These are phyloP conservation scores for Achaetomiella virescens DNA, from an alignment of 495 filamentous ascomycete species.

Conservation along the genomic window DNA sequence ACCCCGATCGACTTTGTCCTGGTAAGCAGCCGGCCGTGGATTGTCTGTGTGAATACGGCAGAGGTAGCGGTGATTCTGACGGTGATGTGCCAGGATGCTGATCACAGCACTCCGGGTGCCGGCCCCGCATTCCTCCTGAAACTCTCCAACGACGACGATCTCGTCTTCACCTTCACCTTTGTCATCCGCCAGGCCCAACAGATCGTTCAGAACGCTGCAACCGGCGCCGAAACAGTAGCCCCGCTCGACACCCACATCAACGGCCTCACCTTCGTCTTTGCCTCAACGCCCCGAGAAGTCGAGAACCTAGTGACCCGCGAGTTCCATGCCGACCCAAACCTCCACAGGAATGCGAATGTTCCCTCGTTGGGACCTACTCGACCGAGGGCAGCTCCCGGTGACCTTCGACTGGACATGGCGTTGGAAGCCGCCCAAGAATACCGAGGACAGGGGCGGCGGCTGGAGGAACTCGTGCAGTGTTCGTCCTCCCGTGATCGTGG, in stretches of 20 bases:
- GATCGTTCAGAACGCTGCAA: conserved; percentile 24
- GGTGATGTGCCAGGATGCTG: conserved; percentile 62
- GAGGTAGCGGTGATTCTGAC: neutral
- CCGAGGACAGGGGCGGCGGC: conserved; percentile 80
- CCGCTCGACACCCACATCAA: conserved; percentile 70
- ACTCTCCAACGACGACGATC: conserved; percentile 81
- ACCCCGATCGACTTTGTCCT: conserved; percentile 83
- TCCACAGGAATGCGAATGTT: conserved; percentile 96
- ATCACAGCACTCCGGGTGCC: conserved; percentile 48
- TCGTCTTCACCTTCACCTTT: conserved; percentile 88
- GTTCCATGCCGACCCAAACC: conserved; percentile 93
- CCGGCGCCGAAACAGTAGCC: conserved; percentile 36
- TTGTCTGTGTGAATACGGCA: neutral
- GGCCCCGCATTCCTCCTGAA: conserved; percentile 77
- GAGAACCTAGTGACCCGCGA: conserved; percentile 91
- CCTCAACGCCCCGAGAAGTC: conserved; percentile 74
- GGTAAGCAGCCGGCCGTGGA: conserved; percentile 43
- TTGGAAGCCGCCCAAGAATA: conserved; percentile 83
- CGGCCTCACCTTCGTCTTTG: conserved; percentile 87
- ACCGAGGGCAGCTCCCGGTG: conserved; percentile 72
- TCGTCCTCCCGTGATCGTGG: conserved; percentile 20
- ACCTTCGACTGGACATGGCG: conserved; percentile 94
- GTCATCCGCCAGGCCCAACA: conserved; percentile 64
- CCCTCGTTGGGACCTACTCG: conserved; percentile 79
- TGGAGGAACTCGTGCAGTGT: conserved; percentile 94